Evolutionary conservation across 1,284 basidiomycete genomes (phyloP).

Genomic region (Volvariella volvacea): DNA sequence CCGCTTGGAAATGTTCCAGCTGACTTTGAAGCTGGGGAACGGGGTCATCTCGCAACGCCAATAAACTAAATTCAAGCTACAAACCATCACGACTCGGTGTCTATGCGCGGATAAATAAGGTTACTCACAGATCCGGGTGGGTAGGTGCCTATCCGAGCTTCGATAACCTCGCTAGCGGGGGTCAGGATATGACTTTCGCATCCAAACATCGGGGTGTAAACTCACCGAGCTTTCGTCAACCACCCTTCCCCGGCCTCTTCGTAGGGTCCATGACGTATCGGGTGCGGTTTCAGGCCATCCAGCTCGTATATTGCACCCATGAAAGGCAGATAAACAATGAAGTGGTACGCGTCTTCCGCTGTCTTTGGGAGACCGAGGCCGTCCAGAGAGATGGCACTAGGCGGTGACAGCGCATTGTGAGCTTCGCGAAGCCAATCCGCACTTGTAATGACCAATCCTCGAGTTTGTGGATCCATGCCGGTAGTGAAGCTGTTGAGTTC

Average conservation of each 20-base stretch:
- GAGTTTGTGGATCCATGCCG: constrained; percentile 81
- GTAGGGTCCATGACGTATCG: constrained; percentile 74
- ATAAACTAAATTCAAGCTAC: constrained; percentile 86
- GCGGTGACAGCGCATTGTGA: constrained; percentile 88
- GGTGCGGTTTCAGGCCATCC: constrained; percentile 76
- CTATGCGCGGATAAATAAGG: constrained; percentile 8
- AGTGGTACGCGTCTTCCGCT: constrained; percentile 87
- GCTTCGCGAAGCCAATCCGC: constrained; percentile 80
- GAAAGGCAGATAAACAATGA: constrained; percentile 84
- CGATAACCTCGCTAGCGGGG: constrained; percentile 65
- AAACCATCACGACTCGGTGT: constrained; percentile 6
- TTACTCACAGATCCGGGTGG: constrained; percentile 71
- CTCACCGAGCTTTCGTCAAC: constrained; percentile 71
- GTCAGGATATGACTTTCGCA: constrained; percentile 8
- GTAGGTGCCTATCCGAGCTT: constrained; percentile 82
- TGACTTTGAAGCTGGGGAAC: constrained; percentile 59
- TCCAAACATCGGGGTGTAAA: constrained; percentile 14
- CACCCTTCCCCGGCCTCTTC: constrained; percentile 70
- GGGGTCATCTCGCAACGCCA: constrained; percentile 79
- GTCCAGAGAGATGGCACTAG: constrained; percentile 76
- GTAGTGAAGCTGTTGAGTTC: constrained; percentile 75
- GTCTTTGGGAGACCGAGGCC: constrained; percentile 66
- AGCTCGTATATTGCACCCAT: constrained; percentile 84
- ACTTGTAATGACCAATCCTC: constrained; percentile 80
- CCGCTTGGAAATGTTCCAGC: constrained; percentile 39